Percentiles rank a stretch among this genome's conserved stretches.
Conservation (phyloP, 371 early-diverging fungal species). For the Circinella umbellata region DNA sequence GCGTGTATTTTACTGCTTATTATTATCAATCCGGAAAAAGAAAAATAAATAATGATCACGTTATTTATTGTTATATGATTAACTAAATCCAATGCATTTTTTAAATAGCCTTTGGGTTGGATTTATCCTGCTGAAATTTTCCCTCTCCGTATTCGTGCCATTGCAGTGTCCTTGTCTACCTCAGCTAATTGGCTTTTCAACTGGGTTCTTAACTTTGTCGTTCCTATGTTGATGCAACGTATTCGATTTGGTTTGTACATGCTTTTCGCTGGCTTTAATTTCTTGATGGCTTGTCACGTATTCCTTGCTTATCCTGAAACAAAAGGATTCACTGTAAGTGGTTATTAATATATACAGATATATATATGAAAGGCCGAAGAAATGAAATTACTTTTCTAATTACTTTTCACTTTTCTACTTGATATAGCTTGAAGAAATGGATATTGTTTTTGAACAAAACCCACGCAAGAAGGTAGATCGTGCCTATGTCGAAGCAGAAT, state of each 20-base stretch:
- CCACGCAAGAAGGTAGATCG: slow-evolving; percentile 37
- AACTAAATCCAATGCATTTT: too few relatives aligned
- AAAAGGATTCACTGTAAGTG: slow-evolving; percentile 59
- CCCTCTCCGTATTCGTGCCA: slow-evolving; percentile 73
- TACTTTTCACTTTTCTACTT: not conserved
- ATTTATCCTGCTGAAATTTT: slow-evolving; percentile 89
- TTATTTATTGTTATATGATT: too few relatives aligned
- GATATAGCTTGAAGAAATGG: slow-evolving; percentile 47
- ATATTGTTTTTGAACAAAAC: slow-evolving; percentile 39
- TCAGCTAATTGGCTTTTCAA: slow-evolving; percentile 88
- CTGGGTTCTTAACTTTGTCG: slow-evolving; percentile 63
- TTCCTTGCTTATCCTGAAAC: slow-evolving; percentile 67
- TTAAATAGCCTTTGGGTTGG: slow-evolving; percentile 76
- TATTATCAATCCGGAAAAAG: too few relatives aligned
- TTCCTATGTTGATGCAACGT: slow-evolving; percentile 61
- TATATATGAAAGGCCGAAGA: too few relatives aligned
- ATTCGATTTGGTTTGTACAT: slow-evolving; percentile 68
- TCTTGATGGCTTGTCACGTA: slow-evolving; percentile 58
- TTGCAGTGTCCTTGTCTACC: slow-evolving; percentile 82
- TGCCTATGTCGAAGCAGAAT: slow-evolving; percentile 22
- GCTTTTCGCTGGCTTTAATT: slow-evolving; percentile 69
- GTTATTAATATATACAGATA: not conserved
- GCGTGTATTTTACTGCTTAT: too few relatives aligned
- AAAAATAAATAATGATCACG: too few relatives aligned
- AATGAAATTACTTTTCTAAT: not conserved